Base-by-base conservation (phyloP, 108 stramenopile species). In the Aurantiochytrium sp. region DNA sequence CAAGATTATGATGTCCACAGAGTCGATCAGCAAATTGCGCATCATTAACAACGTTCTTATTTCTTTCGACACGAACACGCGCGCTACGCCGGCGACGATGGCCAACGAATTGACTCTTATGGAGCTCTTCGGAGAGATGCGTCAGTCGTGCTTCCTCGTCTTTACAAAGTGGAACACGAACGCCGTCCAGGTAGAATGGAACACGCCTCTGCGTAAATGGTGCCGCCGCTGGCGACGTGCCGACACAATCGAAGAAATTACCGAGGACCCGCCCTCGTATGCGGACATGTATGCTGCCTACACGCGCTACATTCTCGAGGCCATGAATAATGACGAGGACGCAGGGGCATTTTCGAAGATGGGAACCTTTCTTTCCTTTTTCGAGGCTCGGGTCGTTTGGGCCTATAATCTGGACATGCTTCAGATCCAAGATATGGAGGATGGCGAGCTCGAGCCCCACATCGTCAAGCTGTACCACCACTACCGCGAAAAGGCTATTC, bases 291-390 rank as follows among this genome's bases (percentile, higher is more conserved):
- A 83, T 23, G 49, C 51, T 6, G 76, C 76, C 25, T 83, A 83
- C 51, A 53, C 49, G 23, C n/a, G 28, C 14, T 83, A 83, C 51
- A 83, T 83, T 53, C n/a, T 83, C 6, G 23, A 28, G n/a, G 76
- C 76, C 45, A 83, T 83, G 76, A 83, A 83, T 23, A 83, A 83
- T 23, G 51, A 83, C 4, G 76, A 83, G 51, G 76, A 83, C 23
- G 76, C 76, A 12, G 76, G 76, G 10, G 76, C 76, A 10, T 83
- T 83, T 28, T 83, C 76, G 43, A 83, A 83, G 23, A 83, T 83
- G 76, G 76, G 76, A 3, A 83, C 76, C 6, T 83, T 83, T 83
- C 51, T 83, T 43, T 83, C 76, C n/a, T 83, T 83, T 53, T 83
- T 83, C 51, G 76, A 83, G 76, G 76, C 49, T 35, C 76, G 76